Percentiles rank a stretch among this genome's conserved stretches.
These are phyloP conservation scores for Kodamaea arcana DNA, from an alignment of 1,139 yeast species.

Conservation along the genomic window DNA sequence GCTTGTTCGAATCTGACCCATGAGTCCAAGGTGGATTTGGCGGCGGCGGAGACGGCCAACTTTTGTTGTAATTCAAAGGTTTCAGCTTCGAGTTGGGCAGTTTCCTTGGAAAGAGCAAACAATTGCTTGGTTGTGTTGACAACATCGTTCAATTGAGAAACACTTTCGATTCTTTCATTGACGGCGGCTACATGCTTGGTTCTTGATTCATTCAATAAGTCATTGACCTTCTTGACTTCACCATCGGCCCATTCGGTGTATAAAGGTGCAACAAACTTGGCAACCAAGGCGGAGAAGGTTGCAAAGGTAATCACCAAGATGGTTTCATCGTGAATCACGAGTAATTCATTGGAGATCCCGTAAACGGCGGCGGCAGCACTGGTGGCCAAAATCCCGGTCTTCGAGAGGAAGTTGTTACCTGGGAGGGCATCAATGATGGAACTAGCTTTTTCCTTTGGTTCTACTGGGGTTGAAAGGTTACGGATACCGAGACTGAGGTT, in stretches of 20 bases:
- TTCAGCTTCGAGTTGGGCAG: slow-evolving; percentile 92
- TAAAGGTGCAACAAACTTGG: slow-evolving; percentile 89
- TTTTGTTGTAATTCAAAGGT: slow-evolving; percentile 89
- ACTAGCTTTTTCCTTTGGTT: slow-evolving; percentile 89
- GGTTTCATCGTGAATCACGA: slow-evolving; percentile 92
- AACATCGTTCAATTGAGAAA: slow-evolving; percentile 86
- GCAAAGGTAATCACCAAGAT: slow-evolving; percentile 77
- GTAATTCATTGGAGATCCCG: slow-evolving; percentile 89
- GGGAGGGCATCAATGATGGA: slow-evolving; percentile 91
- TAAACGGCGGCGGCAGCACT: slow-evolving; percentile 90
- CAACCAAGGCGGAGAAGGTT: slow-evolving; percentile 68
- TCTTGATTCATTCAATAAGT: slow-evolving; percentile 83
- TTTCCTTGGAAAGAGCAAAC: slow-evolving; percentile 92
- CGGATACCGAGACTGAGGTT: slow-evolving; percentile 53
- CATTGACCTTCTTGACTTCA: slow-evolving; percentile 79
- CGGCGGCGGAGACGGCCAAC: slow-evolving; percentile 83
- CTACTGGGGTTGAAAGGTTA: slow-evolving; percentile 61
- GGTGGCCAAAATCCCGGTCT: slow-evolving; percentile 94
- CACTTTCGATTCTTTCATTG: slow-evolving; percentile 84
- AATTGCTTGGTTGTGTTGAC: slow-evolving; percentile 86
- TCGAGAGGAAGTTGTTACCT: slow-evolving; percentile 81
- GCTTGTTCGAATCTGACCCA: slow-evolving; percentile 99
- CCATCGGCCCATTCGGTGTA: slow-evolving; percentile 94
- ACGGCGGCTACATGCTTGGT: slow-evolving; percentile 88
- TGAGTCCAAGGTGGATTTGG: slow-evolving; percentile 92